A percentile compares a stretch with the other conserved stretches of the same genome.
These are phyloP conservation scores for Glycine soja DNA, from an alignment of 306 rosid species.

Conservation along the genomic window DNA sequence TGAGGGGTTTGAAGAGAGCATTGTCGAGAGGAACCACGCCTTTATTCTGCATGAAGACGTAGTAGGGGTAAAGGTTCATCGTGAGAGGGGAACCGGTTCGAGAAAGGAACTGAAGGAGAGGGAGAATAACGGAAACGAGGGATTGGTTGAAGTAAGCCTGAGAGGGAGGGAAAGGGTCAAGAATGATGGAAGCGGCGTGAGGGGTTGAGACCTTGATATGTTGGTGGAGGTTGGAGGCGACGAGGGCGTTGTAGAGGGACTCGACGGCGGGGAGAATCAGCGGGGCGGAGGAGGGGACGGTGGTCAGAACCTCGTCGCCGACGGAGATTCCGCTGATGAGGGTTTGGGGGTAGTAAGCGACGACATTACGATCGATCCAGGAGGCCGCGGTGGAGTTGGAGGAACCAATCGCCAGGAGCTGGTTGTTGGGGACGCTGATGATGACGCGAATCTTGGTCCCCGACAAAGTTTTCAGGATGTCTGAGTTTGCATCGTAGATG, in stretches of 20 bases:
- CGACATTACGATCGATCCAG: conserved; percentile 84
- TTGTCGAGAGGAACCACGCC: conserved; percentile 95
- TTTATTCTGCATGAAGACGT: conserved; percentile 91
- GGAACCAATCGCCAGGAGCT: conserved; percentile 86
- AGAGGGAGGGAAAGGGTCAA: conserved; percentile 95
- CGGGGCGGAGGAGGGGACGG: conserved; percentile 73
- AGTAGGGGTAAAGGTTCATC: conserved; percentile 95
- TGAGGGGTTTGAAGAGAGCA: conserved; percentile 81
- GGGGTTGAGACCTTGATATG: conserved; percentile 81
- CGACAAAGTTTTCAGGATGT: conserved; percentile 72
- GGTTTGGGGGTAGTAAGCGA: conserved; percentile 76
- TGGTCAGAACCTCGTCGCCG: conserved; percentile 92
- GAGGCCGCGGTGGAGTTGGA: conserved; percentile 91
- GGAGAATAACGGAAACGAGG: conserved; percentile 52
- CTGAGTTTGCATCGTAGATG: conserved; percentile 83
- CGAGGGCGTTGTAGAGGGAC: conserved; percentile 81
- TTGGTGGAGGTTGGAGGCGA: conserved; percentile 78
- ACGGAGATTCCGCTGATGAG: conserved; percentile 76
- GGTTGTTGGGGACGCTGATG: conserved; percentile 86
- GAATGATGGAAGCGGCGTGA: conserved; percentile 79
- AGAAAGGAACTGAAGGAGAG: conserved; percentile 78
- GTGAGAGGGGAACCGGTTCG: conserved; percentile 76
- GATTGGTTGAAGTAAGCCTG: conserved; percentile 90
- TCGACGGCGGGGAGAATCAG: conserved; percentile 76
- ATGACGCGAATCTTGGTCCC: conserved; percentile 74